A percentile compares a stretch with the other conserved stretches of the same genome.
phyloP scores from a whole-genome alignment of 768 basidiomycete species.

The Dioszegia hungarica region DNA sequence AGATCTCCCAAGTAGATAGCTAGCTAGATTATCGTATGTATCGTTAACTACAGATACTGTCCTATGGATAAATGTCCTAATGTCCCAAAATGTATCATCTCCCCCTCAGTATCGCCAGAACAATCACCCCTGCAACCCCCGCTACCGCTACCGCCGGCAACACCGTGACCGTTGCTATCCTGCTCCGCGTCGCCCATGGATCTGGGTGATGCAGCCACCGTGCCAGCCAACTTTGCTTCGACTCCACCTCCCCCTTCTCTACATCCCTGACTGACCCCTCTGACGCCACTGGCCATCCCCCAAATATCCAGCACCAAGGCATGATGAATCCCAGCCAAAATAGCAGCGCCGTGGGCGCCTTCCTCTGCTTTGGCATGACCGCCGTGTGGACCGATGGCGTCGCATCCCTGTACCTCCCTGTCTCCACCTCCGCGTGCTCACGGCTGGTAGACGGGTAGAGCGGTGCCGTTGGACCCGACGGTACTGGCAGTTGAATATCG shows the following conservation, averaged over 20 bases:
- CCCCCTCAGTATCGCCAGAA: neutral
- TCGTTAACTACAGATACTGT: no score
- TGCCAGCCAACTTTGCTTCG: neutral
- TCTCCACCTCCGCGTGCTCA: neutral
- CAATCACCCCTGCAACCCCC: slow-evolving; percentile 2
- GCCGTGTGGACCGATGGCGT: neutral
- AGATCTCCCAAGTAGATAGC: no score
- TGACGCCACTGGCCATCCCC: slow-evolving; percentile 7
- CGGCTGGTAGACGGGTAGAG: neutral
- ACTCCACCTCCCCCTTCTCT: neutral
- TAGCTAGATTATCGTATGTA: no score
- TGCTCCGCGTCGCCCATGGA: slow-evolving; percentile 7
- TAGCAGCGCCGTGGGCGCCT: neutral
- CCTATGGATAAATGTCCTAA: no score
- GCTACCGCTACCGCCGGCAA: neutral
- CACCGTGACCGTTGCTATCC: slow-evolving; percentile 8
- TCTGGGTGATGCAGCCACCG: slow-evolving; percentile 12
- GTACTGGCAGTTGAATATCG: slow-evolving; percentile 4
- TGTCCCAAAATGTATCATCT: neutral
- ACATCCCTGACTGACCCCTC: neutral
- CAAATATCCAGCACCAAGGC: slow-evolving; percentile 16
- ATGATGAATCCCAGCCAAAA: slow-evolving; percentile 18
- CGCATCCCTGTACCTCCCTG: neutral
- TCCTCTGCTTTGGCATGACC: neutral
- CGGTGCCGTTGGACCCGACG: neutral